A percentile compares a stretch with the other conserved stretches of the same genome.
These are phyloP conservation scores for Torulaspora quercuum DNA, from an alignment of 805 yeast genomes.

Conservation along the genomic window DNA sequence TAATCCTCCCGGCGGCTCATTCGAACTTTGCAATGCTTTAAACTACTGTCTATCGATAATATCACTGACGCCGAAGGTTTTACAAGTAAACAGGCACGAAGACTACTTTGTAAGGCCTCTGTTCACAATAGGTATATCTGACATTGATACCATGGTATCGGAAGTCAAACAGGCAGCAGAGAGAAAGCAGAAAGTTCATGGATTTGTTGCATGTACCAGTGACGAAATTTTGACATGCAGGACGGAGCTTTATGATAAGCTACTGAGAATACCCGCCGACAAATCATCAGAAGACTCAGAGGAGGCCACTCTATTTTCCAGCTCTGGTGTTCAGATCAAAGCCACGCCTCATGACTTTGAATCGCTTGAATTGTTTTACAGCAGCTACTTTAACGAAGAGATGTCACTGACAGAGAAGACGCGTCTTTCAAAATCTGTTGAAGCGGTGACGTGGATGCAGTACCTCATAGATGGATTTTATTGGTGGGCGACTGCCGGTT, in stretches of 20 bases:
- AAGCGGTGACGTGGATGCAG: conserved; percentile 34
- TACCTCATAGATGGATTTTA: conserved; percentile 32
- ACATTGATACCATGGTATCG: conserved; percentile 19
- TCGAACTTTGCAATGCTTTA: conserved; percentile 30
- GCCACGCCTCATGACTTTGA: conserved; percentile 34
- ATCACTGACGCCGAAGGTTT: conserved; percentile 17
- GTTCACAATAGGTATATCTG: conserved; percentile 25
- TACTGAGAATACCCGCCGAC: conserved; percentile 21
- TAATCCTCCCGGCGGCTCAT: conserved; percentile 28
- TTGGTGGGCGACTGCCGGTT: conserved; percentile 32
- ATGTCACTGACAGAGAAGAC: conserved; percentile 15
- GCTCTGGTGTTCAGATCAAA: conserved; percentile 15
- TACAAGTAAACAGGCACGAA: conserved; percentile 8
- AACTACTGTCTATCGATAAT: conserved; percentile 28
- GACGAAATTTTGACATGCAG: conserved; percentile 30
- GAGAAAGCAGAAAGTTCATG: conserved; percentile 11
- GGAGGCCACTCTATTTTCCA: conserved; percentile 17
- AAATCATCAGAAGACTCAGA: conserved; percentile 5
- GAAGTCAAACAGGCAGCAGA: conserved; percentile 14
- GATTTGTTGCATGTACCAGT: conserved; percentile 34
- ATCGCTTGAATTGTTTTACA: conserved; percentile 13
- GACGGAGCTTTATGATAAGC: conserved; percentile 28
- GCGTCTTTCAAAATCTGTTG: conserved; percentile 16
- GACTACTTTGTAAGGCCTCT: conserved; percentile 19
- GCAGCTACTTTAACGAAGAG: conserved; percentile 18